Evolutionary conservation across 768 basidiomycete species (phyloP), one percentile per base, ranked within the genome.

Genomic region (Pleurotus giganteus): DNA sequence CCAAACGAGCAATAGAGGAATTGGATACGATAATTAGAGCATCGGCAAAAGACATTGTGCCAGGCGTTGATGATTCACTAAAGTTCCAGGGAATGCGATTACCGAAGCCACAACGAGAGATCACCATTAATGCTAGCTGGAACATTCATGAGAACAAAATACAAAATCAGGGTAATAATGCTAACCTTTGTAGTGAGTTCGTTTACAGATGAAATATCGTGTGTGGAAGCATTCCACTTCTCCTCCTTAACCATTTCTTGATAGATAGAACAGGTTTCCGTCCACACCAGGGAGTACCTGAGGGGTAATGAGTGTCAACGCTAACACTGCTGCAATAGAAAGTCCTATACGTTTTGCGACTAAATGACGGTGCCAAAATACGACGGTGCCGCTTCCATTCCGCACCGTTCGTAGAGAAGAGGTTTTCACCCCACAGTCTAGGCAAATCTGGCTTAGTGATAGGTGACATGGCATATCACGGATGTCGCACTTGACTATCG

Each of bases 21-120:
- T 73, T 69, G 1, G 69, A 60, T 9, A 74, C 62, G 4, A 75
- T 60, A 2, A 66, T 64, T 8, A 76, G 58, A 4, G 74, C 69
- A 61, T 73, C 65, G 41, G 74, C 71, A 3, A 76, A 27, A 3
- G 73, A 66, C 67, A 78, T 70, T 1, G 43, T 62, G 8, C 75
- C 74, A 50, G 74, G 69, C 3, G 66, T 59, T 2, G 69, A 61
- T 11, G 53, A 65, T 0, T 76, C 71, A 28, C 74, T 74, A 8
- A 68, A 61, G 7, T 59, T 57, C 78, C 77, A 79, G 29, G 65
- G 66, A 42, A 76, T 73, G 0, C 67, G 60, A 36, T 78, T 71
- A 2, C 78, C 79, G 44, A 79, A 78, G 2, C 74, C 78, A 54
- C 78, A 79, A 59, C 64, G 71, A 8, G 71, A 73, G 17, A 81